Evolutionary conservation across 2,329 filamentous ascomycete species (phyloP).

Genomic region (Trichoderma semiorbis): DNA sequence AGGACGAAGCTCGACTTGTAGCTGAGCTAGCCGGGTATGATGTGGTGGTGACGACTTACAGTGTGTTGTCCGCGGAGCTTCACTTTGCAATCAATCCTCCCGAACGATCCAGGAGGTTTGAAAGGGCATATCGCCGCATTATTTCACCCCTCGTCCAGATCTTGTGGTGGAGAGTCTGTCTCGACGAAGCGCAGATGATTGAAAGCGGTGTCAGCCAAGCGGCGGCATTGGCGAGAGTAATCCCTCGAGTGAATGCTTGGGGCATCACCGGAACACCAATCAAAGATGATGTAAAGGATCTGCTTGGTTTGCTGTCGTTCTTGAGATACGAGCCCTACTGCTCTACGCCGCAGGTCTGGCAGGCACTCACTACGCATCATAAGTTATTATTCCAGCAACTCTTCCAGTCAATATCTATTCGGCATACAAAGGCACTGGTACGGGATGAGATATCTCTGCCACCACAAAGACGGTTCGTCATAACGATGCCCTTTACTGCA

Average conservation of each 20-base stretch:
- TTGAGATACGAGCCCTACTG: constrained; percentile 75
- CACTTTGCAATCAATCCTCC: constrained; percentile 71
- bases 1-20: constrained; percentile 39
- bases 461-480: constrained; percentile 77
- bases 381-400: constrained; percentile 64
- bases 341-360: constrained; percentile 62
- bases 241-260: constrained; percentile 87
- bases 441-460: constrained; percentile 76
- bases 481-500: constrained; percentile 84
- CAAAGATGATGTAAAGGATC: constrained; percentile 71
- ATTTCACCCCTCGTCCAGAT: constrained; percentile 77
- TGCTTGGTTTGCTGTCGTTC: constrained; percentile 79
- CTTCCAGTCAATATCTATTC: constrained; percentile 69
- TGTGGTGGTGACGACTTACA: constrained; percentile 63
- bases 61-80: constrained; percentile 73
- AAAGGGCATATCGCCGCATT: constrained; percentile 61
- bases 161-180: constrained; percentile 80
- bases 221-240: constrained; percentile 71
- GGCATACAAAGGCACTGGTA: constrained; percentile 81
- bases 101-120: constrained; percentile 62
- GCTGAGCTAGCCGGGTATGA: constrained; percentile 50
- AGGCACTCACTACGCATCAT: constrained; percentile 58
- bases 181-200: constrained; percentile 86
- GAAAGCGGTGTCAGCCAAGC: constrained; percentile 84
- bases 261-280: constrained; percentile 86